These are phyloP conservation scores for Jamesozyma gamospora DNA, from an alignment of 805 yeast genomes.

Conservation along the genomic window DNA sequence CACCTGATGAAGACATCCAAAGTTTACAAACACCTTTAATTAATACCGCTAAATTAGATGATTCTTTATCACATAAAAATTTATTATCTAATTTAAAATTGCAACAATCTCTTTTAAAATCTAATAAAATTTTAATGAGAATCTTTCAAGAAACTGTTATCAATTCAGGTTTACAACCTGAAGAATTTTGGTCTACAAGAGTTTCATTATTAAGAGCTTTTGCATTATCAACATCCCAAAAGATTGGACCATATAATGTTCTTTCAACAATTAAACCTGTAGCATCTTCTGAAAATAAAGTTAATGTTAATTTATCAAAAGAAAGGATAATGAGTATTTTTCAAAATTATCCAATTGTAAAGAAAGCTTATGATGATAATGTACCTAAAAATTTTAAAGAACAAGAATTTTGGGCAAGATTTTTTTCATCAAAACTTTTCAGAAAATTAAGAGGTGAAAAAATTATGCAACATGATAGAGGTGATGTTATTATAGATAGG, in stretches of 20 bases:
- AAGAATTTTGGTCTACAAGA: constrained; percentile 81
- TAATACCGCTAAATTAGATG: constrained; percentile 32
- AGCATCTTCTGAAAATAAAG: constrained; percentile 86
- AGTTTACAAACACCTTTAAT: constrained; percentile 24
- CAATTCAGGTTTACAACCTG: constrained; percentile 60
- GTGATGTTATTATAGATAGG: constrained; percentile 77
- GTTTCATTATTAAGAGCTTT: constrained; percentile 71
- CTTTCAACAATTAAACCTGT: constrained; percentile 88
- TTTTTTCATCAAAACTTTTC: constrained; percentile 82
- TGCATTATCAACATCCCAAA: constrained; percentile 77
- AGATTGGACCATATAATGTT: constrained; percentile 88
- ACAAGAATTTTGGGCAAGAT: constrained; percentile 93
- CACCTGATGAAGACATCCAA: constrained; percentile 4
- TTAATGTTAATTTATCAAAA: constrained; percentile 83
- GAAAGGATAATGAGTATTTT: constrained; percentile 85
- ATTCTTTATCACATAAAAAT: constrained; percentile 44
- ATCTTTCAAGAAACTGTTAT: constrained; percentile 86
- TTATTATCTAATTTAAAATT: constrained; percentile 61
- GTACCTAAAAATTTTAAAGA: constrained; percentile 78
- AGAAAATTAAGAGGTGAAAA: constrained; percentile 84
- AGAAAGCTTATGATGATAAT: constrained; percentile 77
- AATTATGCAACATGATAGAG: constrained; percentile 62
- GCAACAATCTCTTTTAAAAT: constrained; percentile 67
- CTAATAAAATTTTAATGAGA: constrained; percentile 57
- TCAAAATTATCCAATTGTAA: constrained; percentile 86